Evolutionary conservation across 78 protist genomes (phyloP), one percentile per base, ranked within the genome.

Genomic region (Planoprotostelium fungivorum): DNA sequence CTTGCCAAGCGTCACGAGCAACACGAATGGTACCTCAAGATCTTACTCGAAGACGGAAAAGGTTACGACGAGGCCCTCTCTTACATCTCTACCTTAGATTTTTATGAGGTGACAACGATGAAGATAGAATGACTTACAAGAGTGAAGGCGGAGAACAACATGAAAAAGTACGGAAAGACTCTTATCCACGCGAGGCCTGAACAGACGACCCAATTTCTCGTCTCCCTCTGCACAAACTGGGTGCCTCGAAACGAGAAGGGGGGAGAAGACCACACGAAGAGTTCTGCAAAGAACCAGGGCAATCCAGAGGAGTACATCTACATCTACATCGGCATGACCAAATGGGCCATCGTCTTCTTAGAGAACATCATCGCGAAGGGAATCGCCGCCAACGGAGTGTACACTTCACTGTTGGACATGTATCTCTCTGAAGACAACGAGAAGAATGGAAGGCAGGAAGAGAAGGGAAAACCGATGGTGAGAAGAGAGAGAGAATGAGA

Each of bases 361-460:
- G 98, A 97, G 88, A 37, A 85, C 36, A 91, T 96, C 83, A 87
- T 93, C 31, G 87, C 85, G 35, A 85, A 36, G 84, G 88, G 39
- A 34, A 88, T 38, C 34, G 91, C 83, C n/a, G 16, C 87, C 35
- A 88, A 89, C 29, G 34, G 35, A 29, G 91, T 97, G 28, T 96
- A 94, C 90, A 88, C 95, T 89, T 96, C 99, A 29, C 91, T 97
- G 28, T 83, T 97, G 1, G 98, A 97, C 84, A 92, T 97, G 28
- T 97, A 97, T 92, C 89, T 97, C 28, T 37, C 91, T 29, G 96
- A 94, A 1, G 95, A 91, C 83, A 35, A 35, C n/a, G 35, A 84
- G 34, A 88, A 0, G 35, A 38, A 38, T 23, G 1, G 0, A 34
- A 35, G 29, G n/a, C 87, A 85, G 5, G 5, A 25, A 25, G 5